phyloP scores from a whole-genome alignment of 805 yeast genomes.

The Candida odintsovae region DNA sequence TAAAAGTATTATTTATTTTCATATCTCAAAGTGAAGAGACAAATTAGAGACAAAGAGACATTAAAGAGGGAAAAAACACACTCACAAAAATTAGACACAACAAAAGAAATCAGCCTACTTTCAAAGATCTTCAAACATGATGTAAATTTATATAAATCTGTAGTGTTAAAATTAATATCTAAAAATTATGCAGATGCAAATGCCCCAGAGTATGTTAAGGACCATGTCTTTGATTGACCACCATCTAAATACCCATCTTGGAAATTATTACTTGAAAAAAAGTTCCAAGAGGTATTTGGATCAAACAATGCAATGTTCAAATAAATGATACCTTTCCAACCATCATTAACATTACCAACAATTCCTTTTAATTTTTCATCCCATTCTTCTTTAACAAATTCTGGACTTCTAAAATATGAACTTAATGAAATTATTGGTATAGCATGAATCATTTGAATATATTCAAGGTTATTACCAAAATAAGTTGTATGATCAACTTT shows the following conservation, averaged over 20 bases:
- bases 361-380: slow-evolving; percentile 39
- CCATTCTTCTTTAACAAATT: slow-evolving; percentile 63
- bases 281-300: slow-evolving; percentile 56
- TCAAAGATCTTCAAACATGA: too few species aligned
- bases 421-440: slow-evolving; percentile 68
- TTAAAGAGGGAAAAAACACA: too few species aligned
- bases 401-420: slow-evolving; percentile 48
- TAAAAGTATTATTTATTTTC: too few species aligned
- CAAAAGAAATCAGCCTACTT: too few species aligned
- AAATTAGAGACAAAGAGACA: too few species aligned
- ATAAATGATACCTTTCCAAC: slow-evolving; percentile 71
- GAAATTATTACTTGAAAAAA: slow-evolving; percentile 54
- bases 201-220: slow-evolving; percentile 64
- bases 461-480: slow-evolving; percentile 67
- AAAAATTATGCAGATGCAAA: slow-evolving; percentile 13
- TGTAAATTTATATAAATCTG: too few species aligned
- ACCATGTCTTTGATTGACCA: slow-evolving; percentile 88
- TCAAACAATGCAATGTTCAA: slow-evolving; percentile 71
- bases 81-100: too few species aligned
- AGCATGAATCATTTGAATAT: slow-evolving; percentile 76
- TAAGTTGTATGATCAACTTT: slow-evolving; percentile 70
- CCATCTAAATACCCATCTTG: slow-evolving; percentile 56
- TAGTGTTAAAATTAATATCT: too few species aligned
- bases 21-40: too few species aligned
- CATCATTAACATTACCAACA: slow-evolving; percentile 47